A percentile compares a stretch with the other conserved stretches of the same genome.
These are phyloP conservation scores for Saccharum hybrid DNA, from an alignment of 202 grass and related monocot species.

Conservation along the genomic window DNA sequence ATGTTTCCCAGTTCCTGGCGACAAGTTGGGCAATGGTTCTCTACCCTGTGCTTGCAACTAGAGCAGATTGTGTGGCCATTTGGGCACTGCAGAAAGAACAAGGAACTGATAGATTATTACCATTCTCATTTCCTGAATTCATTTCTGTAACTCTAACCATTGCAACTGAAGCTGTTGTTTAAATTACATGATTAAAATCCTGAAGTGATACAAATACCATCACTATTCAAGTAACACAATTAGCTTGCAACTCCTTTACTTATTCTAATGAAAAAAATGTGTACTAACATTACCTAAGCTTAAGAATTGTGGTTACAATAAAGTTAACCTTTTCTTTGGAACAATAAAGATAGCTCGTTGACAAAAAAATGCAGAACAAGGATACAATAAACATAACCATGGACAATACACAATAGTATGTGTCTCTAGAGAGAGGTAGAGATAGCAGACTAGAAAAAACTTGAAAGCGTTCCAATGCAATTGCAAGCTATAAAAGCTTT, in stretches of 20 bases:
- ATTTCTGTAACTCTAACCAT: slow-evolving; percentile 7
- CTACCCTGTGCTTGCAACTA: slow-evolving; percentile 80
- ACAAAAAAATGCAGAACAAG: background rate
- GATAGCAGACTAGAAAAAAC: slow-evolving; percentile 8
- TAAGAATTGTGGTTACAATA: background rate
- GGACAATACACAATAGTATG: background rate
- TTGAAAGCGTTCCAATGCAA: background rate
- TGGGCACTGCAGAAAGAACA: slow-evolving; percentile 71
- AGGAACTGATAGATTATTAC: background rate
- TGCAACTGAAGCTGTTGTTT: slow-evolving; percentile 24
- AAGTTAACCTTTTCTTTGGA: background rate
- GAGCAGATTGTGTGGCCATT: slow-evolving; percentile 95
- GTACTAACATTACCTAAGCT: background rate
- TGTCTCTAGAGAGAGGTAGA: background rate
- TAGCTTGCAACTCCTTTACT: background rate
- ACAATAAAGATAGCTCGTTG: background rate
- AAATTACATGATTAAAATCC: slow-evolving; percentile 1
- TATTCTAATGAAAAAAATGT: background rate
- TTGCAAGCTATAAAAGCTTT: slow-evolving; percentile 1
- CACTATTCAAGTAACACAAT: background rate
- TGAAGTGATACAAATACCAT: background rate
- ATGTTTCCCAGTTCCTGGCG: slow-evolving; percentile 91
- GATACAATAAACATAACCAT: slow-evolving; percentile 1
- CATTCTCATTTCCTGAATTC: background rate
- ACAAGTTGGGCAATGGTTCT: slow-evolving; percentile 94